phyloP scores from a whole-genome alignment of 805 yeast species.

The Ogataea trehaloabstinens region DNA sequence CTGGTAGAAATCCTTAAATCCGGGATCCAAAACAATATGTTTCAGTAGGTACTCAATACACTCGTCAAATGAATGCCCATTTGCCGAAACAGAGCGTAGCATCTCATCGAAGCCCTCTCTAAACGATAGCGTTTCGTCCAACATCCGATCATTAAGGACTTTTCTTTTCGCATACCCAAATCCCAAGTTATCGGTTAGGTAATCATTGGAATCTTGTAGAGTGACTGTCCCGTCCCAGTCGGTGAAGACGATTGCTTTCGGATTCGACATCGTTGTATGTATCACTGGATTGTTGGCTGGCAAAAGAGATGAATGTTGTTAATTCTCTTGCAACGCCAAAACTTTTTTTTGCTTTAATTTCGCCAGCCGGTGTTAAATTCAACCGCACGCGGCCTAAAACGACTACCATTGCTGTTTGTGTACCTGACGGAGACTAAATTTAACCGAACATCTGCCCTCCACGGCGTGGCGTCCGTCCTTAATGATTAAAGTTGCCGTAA shows the following conservation, averaged over 20 bases:
- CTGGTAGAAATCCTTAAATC: constrained; percentile 75
- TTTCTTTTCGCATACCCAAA: constrained; percentile 71
- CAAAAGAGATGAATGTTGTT: no score
- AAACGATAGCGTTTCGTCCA: constrained; percentile 65
- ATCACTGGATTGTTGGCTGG: no score
- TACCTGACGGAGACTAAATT: no score
- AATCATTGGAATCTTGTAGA: constrained; percentile 91
- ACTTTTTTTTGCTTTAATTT: no score
- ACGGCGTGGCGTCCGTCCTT: no score
- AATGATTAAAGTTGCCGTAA: constrained; percentile 33
- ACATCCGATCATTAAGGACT: constrained; percentile 66
- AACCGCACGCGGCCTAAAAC: no score
- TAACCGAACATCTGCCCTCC: no score
- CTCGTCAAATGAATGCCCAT: constrained; percentile 53
- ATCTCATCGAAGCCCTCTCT: constrained; percentile 82
- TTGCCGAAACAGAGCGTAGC: constrained; percentile 73
- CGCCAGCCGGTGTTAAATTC: no score
- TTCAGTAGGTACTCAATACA: constrained; percentile 70
- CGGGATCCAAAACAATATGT: constrained; percentile 80
- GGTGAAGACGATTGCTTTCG: constrained; percentile 79
- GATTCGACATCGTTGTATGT: constrained; percentile 8
- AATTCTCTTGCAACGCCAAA: no score
- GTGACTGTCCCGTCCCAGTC: constrained; percentile 99
- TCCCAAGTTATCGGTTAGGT: constrained; percentile 83
- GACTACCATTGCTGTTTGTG: no score